Evolutionary conservation across 2,329 filamentous ascomycete species (phyloP).

Genomic region (Pochonia chlamydosporia): DNA sequence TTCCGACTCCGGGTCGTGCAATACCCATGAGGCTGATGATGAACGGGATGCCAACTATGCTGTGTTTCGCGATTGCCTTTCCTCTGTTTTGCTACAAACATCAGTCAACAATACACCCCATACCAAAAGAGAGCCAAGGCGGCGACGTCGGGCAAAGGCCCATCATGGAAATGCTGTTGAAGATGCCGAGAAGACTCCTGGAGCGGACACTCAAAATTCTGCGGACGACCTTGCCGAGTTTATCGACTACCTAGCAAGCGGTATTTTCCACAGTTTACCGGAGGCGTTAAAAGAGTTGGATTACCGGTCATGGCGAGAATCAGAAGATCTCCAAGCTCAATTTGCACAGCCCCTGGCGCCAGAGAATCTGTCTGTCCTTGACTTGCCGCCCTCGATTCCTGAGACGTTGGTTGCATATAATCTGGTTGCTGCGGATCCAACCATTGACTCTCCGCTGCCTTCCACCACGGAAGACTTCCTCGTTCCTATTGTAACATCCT

Average conservation of each 20-base stretch:
- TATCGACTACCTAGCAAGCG: conserved; percentile 68
- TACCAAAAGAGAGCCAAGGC: conserved; percentile 32
- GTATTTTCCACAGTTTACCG: conserved; percentile 64
- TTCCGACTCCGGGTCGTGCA: neutral
- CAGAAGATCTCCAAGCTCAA: conserved; percentile 38
- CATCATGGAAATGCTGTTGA: conserved; percentile 5
- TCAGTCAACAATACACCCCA: neutral
- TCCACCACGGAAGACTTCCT: conserved; percentile 50
- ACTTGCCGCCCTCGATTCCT: conserved; percentile 44
- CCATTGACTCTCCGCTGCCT: conserved; percentile 26
- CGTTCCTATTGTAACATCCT: conserved; percentile 55
- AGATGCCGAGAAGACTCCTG: neutral
- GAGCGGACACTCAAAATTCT: neutral
- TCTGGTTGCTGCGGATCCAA: conserved; percentile 43
- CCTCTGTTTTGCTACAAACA: conserved; percentile 1
- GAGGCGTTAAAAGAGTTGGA: conserved; percentile 53
- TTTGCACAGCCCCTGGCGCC: conserved; percentile 56
- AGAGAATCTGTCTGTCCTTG: conserved; percentile 46
- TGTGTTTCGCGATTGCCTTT: conserved; percentile 66
- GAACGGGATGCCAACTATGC: conserved; percentile 30
- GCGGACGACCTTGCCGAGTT: conserved; percentile 73
- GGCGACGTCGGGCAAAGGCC: conserved; percentile 30
- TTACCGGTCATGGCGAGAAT: conserved; percentile 45
- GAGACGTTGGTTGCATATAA: conserved; percentile 66
- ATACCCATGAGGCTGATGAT: neutral